These are phyloP conservation scores for Lipomyces lipofer DNA, from an alignment of 805 yeast genomes.

Conservation along the genomic window DNA sequence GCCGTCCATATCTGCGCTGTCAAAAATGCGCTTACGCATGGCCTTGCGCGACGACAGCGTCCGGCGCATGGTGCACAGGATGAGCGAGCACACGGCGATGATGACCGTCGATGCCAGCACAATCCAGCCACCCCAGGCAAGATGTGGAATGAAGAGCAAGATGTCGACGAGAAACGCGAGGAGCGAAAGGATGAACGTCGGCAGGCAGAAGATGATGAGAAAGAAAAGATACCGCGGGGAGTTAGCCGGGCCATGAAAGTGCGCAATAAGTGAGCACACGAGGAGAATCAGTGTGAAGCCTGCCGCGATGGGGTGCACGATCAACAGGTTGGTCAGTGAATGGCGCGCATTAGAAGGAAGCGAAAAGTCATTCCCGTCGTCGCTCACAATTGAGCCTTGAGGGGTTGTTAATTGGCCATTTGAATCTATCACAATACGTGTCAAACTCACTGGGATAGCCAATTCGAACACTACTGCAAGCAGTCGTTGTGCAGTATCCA, in stretches of 20 bases:
- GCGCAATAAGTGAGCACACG: constrained; percentile 44
- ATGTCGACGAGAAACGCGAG: constrained; percentile 82
- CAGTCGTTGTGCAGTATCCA: constrained; percentile 55
- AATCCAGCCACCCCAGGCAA: constrained; percentile 86
- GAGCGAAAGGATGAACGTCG: constrained; percentile 67
- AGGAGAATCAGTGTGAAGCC: constrained; percentile 54
- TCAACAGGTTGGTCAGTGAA: constrained; percentile 58
- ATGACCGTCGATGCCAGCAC: constrained; percentile 67
- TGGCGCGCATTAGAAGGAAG: constrained; percentile 62
- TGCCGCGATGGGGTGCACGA: constrained; percentile 68
- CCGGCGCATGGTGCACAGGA: constrained; percentile 72
- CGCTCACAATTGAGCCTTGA: constrained; percentile 33
- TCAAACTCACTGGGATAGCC: constrained; percentile 44
- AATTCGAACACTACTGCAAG: constrained; percentile 46
- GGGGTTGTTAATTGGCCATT: too few species aligned
- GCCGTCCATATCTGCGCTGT: constrained; percentile 5
- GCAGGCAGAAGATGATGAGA: constrained; percentile 59
- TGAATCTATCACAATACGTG: too few species aligned
- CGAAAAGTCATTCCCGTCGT: constrained; percentile 45
- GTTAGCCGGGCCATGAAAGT: constrained; percentile 42
- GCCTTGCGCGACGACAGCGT: constrained; percentile 48
- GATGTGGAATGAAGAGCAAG: constrained; percentile 69
- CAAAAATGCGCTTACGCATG: constrained; percentile 31
- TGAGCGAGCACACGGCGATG: constrained; percentile 61
- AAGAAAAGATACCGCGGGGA: constrained; percentile 50